These are phyloP conservation scores for Talaromyces proteolyticus DNA, from an alignment of 495 filamentous ascomycete species.

Conservation along the genomic window DNA sequence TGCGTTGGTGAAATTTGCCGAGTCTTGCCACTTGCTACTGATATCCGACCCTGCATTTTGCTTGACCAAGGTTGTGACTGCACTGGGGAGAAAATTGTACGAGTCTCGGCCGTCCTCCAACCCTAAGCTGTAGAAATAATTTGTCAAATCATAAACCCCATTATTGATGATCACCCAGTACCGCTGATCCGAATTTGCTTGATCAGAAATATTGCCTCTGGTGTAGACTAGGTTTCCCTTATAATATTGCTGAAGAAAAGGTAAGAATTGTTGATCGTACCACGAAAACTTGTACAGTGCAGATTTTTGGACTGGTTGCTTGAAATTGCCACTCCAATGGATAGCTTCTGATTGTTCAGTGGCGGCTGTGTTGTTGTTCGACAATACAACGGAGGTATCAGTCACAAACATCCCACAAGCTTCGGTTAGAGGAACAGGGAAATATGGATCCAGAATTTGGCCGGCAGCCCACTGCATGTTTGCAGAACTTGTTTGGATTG, in stretches of 20 bases:
- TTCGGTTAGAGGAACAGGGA: constrained; percentile 69
- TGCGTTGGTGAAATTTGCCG: constrained; percentile 45
- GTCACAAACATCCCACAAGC: constrained; percentile 64
- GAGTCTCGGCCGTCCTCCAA: constrained; percentile 35
- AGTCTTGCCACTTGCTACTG: constrained; percentile 54
- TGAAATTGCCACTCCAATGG: constrained; percentile 61
- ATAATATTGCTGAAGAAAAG: constrained; percentile 75
- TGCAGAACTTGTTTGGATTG: constrained; percentile 50
- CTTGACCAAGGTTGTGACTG: constrained; percentile 59
- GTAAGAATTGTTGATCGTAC: constrained; percentile 71
- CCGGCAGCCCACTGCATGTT: constrained; percentile 75
- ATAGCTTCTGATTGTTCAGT: constrained; percentile 37
- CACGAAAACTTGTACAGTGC: constrained; percentile 59
- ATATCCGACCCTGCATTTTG: constrained; percentile 76
- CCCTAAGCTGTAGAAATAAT: constrained; percentile 75
- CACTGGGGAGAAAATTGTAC: constrained; percentile 64
- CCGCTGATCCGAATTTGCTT: constrained; percentile 62
- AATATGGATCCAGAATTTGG: constrained; percentile 74
- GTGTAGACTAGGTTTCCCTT: constrained; percentile 81
- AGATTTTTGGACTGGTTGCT: constrained; percentile 44
- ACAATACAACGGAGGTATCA: constrained; percentile 43
- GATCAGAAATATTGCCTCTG: constrained; percentile 36
- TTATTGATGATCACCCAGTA: constrained; percentile 74
- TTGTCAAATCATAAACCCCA: constrained; percentile 79
- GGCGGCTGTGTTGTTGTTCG: constrained; percentile 55